phyloP scores from a whole-genome alignment of 2,329 filamentous ascomycete genomes.

The Trichoderma hamatum region DNA sequence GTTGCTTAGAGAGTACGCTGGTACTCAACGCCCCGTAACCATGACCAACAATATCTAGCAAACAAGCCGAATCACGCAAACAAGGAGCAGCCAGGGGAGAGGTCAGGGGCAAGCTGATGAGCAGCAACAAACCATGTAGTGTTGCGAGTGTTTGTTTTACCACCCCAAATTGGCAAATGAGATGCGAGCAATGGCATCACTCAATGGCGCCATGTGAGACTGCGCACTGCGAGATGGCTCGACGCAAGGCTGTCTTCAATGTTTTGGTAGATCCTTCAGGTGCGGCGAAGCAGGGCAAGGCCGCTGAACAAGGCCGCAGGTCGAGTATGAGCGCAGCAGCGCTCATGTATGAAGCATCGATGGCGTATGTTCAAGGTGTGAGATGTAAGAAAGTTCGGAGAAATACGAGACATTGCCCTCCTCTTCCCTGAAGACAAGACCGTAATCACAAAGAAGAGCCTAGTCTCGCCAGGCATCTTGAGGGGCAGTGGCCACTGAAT shows the following conservation, averaged over 20 bases:
- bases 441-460: neutral
- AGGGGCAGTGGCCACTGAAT: slow-evolving; percentile 1
- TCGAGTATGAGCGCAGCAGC: neutral
- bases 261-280: neutral
- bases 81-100: neutral
- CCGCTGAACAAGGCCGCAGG: neutral
- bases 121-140: neutral
- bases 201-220: slow-evolving; percentile 14
- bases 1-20: neutral
- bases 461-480: neutral
- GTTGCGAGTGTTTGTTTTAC: neutral
- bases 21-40: neutral
- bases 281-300: slow-evolving; percentile 17
- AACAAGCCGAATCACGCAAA: neutral
- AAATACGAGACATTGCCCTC: neutral
- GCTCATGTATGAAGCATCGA: neutral
- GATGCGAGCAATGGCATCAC: neutral
- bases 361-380: neutral
- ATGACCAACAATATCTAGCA: neutral
- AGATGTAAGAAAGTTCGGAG: neutral
- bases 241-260: slow-evolving; percentile 23
- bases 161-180: neutral
- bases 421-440: neutral
- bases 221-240: slow-evolving; percentile 22
- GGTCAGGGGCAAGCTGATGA: neutral